Evolutionary conservation across 2,329 filamentous ascomycete genomes (phyloP), one percentile per base, ranked within the genome.

Genomic region (Trichoderma brevicompactum): DNA sequence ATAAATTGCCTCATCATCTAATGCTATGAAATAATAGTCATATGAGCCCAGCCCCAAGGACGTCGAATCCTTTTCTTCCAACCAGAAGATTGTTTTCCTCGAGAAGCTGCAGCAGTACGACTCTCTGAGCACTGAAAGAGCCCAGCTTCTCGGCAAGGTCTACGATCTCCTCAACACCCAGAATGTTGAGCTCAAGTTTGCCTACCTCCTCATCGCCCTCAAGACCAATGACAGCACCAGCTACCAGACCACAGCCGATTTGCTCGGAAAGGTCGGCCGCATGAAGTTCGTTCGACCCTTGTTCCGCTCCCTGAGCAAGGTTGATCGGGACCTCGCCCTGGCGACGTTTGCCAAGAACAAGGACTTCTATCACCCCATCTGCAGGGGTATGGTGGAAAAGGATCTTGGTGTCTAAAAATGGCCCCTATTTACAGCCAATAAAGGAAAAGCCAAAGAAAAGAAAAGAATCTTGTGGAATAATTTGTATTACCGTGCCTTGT

Each of bases 251-350:
- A 87, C 92, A 0, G 88, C 90, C 1, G 86, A 91, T 66, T 81
- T 97, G 64, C 81, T 98, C 44, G 91, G 92, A 38, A 83, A 84
- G 60, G 93, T 97, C 28, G 95, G 95, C 12, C 83, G 95, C 65
- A 98, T 99, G 95, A 98, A 98, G 85, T 98, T 94, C 77, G 94
- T 98, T 66, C 84, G 94, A 54, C 92, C 94, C 23, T 79, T 98
- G 73, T 97, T 90, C 80, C 85, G 90, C 67, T 85, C 87, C 56
- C 80, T 99, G 70, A 89, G 90, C 73, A 87, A 88, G 75, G 86
- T 91, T 44, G 89, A 97, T 78, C 82, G 87, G 53, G 80, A 87
- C 32, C 78, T 96, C 72, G 94, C 95, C 0, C 78, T 94, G 61
- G 82, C 87, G 75, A 96, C 94, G 0, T 97, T 97, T 78, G 86